Base-by-base conservation (phyloP, 2,329 filamentous ascomycete species). In the Pseudocercospora vitis region DNA sequence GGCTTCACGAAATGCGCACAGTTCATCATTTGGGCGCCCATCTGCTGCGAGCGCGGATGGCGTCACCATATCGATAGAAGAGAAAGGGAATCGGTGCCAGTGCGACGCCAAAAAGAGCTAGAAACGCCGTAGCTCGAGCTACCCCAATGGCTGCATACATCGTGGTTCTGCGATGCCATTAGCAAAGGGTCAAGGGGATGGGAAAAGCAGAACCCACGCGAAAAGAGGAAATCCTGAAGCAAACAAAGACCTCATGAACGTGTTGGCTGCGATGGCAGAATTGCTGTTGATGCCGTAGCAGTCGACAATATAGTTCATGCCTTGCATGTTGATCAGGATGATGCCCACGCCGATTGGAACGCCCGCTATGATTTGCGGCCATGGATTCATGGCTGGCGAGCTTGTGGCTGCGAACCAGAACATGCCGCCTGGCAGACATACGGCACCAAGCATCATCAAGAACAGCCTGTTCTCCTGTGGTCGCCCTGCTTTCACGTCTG, bases 41-140 rank as follows among this genome's bases (percentile, higher is more conserved):
- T 73, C 84, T 83, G 77, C 86, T 88, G 66, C 77, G 81, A 68
- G 78, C 74, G 37, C 67, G 33, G 8, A 70, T 62, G 48, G 45
- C 51, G 21, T 59, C 57, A 2, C 68, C 68, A 47, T 53, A 68
- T 29, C 58, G 60, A 57, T 60, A 71, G 40, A 72, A 66, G 6
- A 71, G 54, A 54, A 66, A 71, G 6, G 71, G 71, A 24, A 73
- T 68, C 1, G 68, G 68, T 16, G 68, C 39, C 62, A 72, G 56
- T 1, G 56, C 59, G 3, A 74, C 45, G 9, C 66, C 68, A 5
- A 77, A 54, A 40, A 76, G 74, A 0, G 65, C 75, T 28, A 77
- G 66, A 19, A 76, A 50, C 21, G 68, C 71, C 4, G 68, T 71
- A 2, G 74, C 75, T 69, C 73, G 74, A 9, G 65, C 68, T 7